Evolutionary conservation across 2,329 filamentous ascomycete genomes (phyloP).

Genomic region (Fusarium nisikadoi): DNA sequence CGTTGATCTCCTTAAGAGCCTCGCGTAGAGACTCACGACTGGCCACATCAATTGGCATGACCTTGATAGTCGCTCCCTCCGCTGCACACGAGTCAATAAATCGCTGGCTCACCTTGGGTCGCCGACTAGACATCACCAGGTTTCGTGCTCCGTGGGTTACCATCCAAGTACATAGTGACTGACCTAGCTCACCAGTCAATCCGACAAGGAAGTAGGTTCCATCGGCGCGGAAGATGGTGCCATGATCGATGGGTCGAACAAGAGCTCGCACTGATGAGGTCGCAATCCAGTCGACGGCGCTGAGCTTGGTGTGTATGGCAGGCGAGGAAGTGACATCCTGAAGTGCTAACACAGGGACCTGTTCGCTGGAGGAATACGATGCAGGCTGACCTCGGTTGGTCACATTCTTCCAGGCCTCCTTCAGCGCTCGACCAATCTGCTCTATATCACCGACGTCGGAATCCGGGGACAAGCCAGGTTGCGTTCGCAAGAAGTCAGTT

Average conservation of each 20-base stretch:
- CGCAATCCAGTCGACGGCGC: not conserved
- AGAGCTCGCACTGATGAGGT: not conserved
- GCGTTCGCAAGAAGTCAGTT: not conserved
- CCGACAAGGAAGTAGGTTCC: constrained; percentile 48
- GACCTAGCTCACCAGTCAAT: constrained; percentile 48
- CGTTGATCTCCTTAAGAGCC: constrained; percentile 24
- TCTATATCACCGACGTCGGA: not conserved
- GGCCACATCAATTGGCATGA: not conserved
- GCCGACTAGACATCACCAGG: constrained; percentile 53
- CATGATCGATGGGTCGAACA: not conserved
- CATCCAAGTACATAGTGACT: constrained; percentile 54
- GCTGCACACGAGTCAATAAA: not conserved
- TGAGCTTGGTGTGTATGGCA: not conserved
- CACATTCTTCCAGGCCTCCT: not conserved
- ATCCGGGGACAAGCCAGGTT: not conserved
- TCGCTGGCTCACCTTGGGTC: constrained; percentile 46
- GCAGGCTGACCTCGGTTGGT: not conserved
- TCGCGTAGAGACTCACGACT: not conserved
- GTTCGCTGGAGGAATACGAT: not conserved
- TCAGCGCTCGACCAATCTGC: not conserved
- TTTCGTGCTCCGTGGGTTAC: constrained; percentile 49
- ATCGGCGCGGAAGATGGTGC: constrained; percentile 34
- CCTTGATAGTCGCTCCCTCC: not conserved
- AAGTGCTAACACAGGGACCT: not conserved
- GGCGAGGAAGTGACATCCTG: not conserved